phyloP scores from a whole-genome alignment of 345 rosid species.

The Pugionium dolabratum region DNA sequence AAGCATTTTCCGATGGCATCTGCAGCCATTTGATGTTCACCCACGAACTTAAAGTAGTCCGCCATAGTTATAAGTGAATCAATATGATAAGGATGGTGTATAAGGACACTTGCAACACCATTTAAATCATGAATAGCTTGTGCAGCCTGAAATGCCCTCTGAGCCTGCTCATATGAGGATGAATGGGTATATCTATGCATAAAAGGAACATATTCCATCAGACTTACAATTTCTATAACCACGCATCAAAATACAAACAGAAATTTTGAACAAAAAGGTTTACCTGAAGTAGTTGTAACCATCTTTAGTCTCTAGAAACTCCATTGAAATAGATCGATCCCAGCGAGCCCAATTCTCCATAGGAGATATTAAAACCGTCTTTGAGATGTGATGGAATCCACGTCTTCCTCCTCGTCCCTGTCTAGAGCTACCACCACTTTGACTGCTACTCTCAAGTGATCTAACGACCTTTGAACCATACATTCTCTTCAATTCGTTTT shows the following conservation, averaged over 20 bases:
- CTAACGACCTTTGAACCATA: conserved; percentile 86
- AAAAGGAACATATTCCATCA: not conserved
- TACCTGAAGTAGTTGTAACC: conserved; percentile 75
- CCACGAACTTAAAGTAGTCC: conserved; percentile 77
- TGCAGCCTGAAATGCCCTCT: conserved; percentile 75
- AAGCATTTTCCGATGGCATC: conserved; percentile 79
- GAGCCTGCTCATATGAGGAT: conserved; percentile 67
- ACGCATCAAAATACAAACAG: not conserved
- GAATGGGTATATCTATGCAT: conserved; percentile 43
- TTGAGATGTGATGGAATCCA: conserved; percentile 63
- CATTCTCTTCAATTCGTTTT: conserved; percentile 71
- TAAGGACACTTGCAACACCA: conserved; percentile 66
- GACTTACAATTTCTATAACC: not conserved
- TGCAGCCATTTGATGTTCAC: conserved; percentile 85
- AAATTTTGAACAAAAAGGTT: not conserved
- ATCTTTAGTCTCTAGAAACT: conserved; percentile 68
- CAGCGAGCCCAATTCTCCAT: conserved; percentile 87
- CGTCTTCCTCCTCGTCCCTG: conserved; percentile 74
- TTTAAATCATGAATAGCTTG: conserved; percentile 85
- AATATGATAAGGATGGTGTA: conserved; percentile 73
- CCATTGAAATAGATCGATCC: conserved; percentile 92
- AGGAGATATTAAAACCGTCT: conserved; percentile 67
- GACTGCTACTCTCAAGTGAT: conserved; percentile 70
- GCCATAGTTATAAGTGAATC: conserved; percentile 95
- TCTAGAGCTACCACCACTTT: conserved; percentile 61